These are phyloP conservation scores for Alliaria petiolata DNA, from an alignment of 345 rosid genomes.

Conservation along the genomic window DNA sequence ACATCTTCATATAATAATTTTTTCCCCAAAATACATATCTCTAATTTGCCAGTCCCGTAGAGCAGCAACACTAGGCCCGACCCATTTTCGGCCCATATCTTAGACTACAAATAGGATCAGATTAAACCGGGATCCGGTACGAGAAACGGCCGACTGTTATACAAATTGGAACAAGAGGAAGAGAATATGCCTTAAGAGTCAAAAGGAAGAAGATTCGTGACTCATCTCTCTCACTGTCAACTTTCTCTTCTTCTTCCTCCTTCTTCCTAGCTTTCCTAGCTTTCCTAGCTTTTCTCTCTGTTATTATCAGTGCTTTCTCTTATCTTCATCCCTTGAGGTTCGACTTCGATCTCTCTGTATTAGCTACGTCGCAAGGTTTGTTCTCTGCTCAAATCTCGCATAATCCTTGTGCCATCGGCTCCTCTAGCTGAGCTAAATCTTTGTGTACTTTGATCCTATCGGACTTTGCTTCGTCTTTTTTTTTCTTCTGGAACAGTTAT, in stretches of 20 bases:
- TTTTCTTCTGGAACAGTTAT: background rate
- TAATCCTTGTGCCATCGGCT: background rate
- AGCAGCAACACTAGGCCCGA: background rate
- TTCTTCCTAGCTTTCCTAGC: background rate
- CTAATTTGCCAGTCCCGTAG: background rate
- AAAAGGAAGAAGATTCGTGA: slow-evolving; percentile 21
- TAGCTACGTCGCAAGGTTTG: background rate
- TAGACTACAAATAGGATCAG: background rate
- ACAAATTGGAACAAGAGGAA: background rate
- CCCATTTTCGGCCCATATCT: background rate
- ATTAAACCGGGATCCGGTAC: slow-evolving; percentile 19
- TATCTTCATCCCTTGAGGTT: background rate
- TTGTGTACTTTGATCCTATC: background rate
- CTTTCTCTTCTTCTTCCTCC: background rate
- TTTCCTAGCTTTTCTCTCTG: background rate
- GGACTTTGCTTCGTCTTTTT: background rate
- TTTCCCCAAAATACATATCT: too few species aligned
- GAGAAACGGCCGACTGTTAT: slow-evolving; percentile 1
- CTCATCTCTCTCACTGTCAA: background rate
- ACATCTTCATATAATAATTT: too few species aligned
- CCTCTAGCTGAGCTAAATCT: background rate
- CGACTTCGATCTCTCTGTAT: background rate
- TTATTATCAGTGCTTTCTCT: background rate
- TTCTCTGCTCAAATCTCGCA: slow-evolving; percentile 6
- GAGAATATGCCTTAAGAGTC: slow-evolving; percentile 21